These are phyloP conservation scores for Parasarocladium wereldwijsianum DNA, from an alignment of 2,329 filamentous ascomycete genomes.

Conservation along the genomic window DNA sequence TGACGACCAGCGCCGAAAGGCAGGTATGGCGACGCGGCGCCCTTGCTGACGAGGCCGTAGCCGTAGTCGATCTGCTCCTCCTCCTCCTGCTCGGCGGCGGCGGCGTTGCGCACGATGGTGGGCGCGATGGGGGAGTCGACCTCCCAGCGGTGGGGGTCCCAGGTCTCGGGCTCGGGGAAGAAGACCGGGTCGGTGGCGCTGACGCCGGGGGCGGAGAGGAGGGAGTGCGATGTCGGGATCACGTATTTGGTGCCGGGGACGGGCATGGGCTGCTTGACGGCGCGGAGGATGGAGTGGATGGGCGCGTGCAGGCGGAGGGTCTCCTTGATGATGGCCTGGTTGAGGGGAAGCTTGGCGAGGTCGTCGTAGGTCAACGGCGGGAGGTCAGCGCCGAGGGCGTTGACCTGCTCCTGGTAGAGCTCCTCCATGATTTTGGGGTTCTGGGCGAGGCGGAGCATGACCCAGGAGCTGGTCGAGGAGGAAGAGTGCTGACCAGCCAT, in stretches of 20 bases:
- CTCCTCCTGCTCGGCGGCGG: slow-evolving; percentile 35
- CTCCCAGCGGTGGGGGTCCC: slow-evolving; percentile 90
- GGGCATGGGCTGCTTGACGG: slow-evolving; percentile 76
- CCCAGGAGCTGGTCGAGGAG: slow-evolving; percentile 73
- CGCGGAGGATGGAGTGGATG: slow-evolving; percentile 89
- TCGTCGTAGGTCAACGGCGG: slow-evolving; percentile 64
- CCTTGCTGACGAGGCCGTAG: slow-evolving; percentile 86
- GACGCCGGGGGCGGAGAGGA: slow-evolving; percentile 76
- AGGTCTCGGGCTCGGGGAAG: slow-evolving; percentile 70
- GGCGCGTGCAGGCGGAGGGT: slow-evolving; percentile 82
- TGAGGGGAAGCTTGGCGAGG: slow-evolving; percentile 64
- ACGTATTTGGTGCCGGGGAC: slow-evolving; percentile 72
- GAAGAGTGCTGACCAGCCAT: slow-evolving; percentile 90
- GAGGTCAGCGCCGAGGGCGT: slow-evolving; percentile 57
- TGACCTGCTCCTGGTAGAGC: slow-evolving; percentile 68
- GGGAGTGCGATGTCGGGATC: slow-evolving; percentile 64
- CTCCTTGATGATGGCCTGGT: slow-evolving; percentile 78
- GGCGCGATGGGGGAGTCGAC: slow-evolving; percentile 42
- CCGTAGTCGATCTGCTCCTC: slow-evolving; percentile 83
- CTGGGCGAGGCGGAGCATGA: slow-evolving; percentile 65
- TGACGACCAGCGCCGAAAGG: slow-evolving; percentile 90
- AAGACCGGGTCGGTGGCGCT: slow-evolving; percentile 55
- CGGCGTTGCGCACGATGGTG: slow-evolving; percentile 25
- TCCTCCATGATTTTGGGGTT: slow-evolving; percentile 67
- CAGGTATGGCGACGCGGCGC: slow-evolving; percentile 75